Evolutionary conservation across 2,329 filamentous ascomycete species (phyloP).

Genomic region (Karstenula rhodostoma): DNA sequence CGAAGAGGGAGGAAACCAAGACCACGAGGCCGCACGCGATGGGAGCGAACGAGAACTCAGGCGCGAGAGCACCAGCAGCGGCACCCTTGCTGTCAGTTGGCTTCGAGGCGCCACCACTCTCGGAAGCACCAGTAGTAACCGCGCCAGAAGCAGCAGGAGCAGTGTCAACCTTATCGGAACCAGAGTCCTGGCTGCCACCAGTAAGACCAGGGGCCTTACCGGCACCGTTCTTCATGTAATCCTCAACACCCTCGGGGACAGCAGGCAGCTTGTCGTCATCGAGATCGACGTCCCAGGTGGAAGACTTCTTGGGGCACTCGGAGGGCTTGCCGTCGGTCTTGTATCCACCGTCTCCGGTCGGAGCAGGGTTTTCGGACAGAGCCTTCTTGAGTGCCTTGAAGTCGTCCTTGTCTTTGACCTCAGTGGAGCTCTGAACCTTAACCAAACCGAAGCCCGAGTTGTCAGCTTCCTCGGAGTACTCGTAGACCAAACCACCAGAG

Average conservation of each 20-base stretch:
- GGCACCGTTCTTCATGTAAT: slow-evolving; percentile 66
- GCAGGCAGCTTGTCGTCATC: slow-evolving; percentile 61
- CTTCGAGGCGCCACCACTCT: slow-evolving; percentile 23
- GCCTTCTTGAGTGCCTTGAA: slow-evolving; percentile 66
- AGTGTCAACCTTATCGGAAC: slow-evolving; percentile 54
- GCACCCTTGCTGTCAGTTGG: slow-evolving; percentile 47
- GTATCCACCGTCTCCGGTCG: slow-evolving; percentile 67
- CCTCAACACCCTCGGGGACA: slow-evolving; percentile 62
- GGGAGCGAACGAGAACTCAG: slow-evolving; percentile 59
- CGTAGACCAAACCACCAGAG: slow-evolving; percentile 95
- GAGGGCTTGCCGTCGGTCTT: slow-evolving; percentile 62
- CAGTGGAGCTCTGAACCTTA: slow-evolving; percentile 62
- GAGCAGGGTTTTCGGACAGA: slow-evolving; percentile 59
- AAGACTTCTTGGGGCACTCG: slow-evolving; percentile 61
- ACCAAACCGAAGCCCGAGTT: slow-evolving; percentile 74
- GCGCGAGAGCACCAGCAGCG: slow-evolving; percentile 52
- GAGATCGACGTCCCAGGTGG: slow-evolving; percentile 64
- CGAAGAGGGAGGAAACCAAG: slow-evolving; percentile 61
- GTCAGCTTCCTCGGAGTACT: slow-evolving; percentile 78
- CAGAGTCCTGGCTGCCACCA: slow-evolving; percentile 66
- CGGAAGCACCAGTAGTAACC: slow-evolving; percentile 49
- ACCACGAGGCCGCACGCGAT: slow-evolving; percentile 62
- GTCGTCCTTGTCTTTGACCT: slow-evolving; percentile 67
- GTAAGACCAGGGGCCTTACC: slow-evolving; percentile 64
- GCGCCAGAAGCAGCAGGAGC: slow-evolving; percentile 60